These are phyloP conservation scores for Botryosphaeria agaves DNA, from an alignment of 2,329 filamentous ascomycete genomes.

Conservation along the genomic window DNA sequence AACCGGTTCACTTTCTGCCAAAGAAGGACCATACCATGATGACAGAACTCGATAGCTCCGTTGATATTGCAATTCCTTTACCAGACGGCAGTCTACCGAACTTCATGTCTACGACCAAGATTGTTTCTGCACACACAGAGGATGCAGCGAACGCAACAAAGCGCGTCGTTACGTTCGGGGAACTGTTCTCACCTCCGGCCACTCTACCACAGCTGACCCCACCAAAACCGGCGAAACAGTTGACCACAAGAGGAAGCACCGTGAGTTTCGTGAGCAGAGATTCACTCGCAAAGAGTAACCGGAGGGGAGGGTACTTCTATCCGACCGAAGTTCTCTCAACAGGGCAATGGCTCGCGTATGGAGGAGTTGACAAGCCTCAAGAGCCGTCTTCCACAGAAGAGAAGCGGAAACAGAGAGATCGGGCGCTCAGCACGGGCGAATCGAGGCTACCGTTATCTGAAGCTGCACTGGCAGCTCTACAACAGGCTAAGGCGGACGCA, in stretches of 20 bases:
- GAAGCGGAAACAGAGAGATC: slow-evolving; percentile 53
- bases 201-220: slow-evolving; percentile 48
- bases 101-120: slow-evolving; percentile 52
- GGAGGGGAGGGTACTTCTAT: slow-evolving; percentile 35
- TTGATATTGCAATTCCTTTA: slow-evolving; percentile 23
- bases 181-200: slow-evolving; percentile 53
- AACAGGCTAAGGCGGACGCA: slow-evolving; percentile 52
- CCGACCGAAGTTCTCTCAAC: slow-evolving; percentile 47
- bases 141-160: slow-evolving; percentile 29
- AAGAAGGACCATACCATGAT: slow-evolving; percentile 12
- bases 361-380: slow-evolving; percentile 23
- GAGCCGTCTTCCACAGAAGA: slow-evolving; percentile 39
- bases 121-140: slow-evolving; percentile 35
- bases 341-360: slow-evolving; percentile 47
- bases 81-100: slow-evolving; percentile 53
- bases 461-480: slow-evolving; percentile 17
- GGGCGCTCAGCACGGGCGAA: slow-evolving; percentile 49
- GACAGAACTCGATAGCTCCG: slow-evolving; percentile 1
- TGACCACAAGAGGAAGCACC: slow-evolving; percentile 38
- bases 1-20: slow-evolving; percentile 19
- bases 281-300: slow-evolving; percentile 28
- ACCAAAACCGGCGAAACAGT: slow-evolving; percentile 53
- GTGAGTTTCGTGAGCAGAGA: slow-evolving; percentile 35
- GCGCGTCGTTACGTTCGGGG: slow-evolving; percentile 47
- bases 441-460: slow-evolving; percentile 33